Evolutionary conservation across 352 stramenopile species (phyloP).

Genomic region (Pythium utonaiense): DNA sequence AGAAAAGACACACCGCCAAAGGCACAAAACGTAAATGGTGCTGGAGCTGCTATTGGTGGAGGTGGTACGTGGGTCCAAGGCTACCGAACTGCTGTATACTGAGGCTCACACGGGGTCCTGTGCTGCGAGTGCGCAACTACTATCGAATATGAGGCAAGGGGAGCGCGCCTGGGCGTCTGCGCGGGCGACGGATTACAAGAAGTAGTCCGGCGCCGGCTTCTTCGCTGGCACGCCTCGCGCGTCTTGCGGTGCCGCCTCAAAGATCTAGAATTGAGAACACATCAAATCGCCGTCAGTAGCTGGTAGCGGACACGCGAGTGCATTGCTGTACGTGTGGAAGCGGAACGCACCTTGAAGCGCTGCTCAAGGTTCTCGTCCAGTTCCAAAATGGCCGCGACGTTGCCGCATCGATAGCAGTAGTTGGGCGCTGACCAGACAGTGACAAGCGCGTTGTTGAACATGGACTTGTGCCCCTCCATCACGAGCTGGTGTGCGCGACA

Average conservation of each 20-base stretch:
- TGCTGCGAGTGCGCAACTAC: constrained; percentile 11
- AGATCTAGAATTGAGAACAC: constrained; percentile 78
- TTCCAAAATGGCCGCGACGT: constrained; percentile 98
- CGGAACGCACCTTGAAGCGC: constrained; percentile 67
- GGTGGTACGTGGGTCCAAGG: background rate
- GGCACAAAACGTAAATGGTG: background rate
- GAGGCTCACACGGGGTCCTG: background rate
- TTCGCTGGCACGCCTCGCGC: constrained; percentile 95
- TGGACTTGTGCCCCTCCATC: constrained; percentile 90
- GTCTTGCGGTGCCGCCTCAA: constrained; percentile 97
- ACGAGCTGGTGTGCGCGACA: constrained; percentile 98
- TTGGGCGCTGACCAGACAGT: constrained; percentile 99
- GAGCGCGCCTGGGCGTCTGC: background rate
- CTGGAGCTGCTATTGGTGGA: constrained; percentile 4
- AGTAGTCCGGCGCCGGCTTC: constrained; percentile 99
- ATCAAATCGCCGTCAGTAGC: background rate
- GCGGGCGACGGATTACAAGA: constrained; percentile 82
- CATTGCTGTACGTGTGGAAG: too few relatives aligned
- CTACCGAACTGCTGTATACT: constrained; percentile 1
- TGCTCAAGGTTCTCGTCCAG: constrained; percentile 96
- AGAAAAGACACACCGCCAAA: background rate
- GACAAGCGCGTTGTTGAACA: constrained; percentile 98
- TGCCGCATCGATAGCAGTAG: constrained; percentile 99
- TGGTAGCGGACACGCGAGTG: too few relatives aligned
- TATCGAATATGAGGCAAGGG: constrained; percentile 8